Evolutionary conservation across 2,329 filamentous ascomycete species (phyloP).

Genomic region (Ophiostoma sp.): DNA sequence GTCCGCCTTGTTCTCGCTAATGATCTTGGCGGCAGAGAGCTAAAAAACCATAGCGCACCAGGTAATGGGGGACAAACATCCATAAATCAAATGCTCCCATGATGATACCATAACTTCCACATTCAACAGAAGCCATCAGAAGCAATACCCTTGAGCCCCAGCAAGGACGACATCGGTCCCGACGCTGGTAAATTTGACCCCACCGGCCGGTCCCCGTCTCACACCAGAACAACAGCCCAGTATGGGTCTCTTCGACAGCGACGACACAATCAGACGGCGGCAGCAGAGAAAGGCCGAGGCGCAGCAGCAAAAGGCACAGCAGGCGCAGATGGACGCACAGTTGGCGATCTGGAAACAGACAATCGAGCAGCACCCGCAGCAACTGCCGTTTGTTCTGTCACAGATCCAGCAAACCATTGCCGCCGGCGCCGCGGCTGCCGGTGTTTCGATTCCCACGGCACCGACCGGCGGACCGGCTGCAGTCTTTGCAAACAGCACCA

Average conservation of each 20-base stretch:
- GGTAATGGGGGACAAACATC: background rate
- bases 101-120: background rate
- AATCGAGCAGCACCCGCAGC: background rate
- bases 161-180: background rate
- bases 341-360: background rate
- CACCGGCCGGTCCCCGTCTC: background rate
- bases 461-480: background rate
- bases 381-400: background rate
- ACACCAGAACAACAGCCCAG: background rate
- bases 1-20: background rate
- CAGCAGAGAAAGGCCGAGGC: background rate
- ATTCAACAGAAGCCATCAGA: background rate
- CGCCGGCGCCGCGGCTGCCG: background rate
- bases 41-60: background rate
- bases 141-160: background rate
- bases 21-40: background rate
- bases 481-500: background rate
- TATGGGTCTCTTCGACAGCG: background rate
- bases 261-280: background rate
- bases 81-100: background rate
- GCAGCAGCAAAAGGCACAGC: background rate
- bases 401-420: background rate
- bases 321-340: background rate
- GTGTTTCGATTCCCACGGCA: background rate
- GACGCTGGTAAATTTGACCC: background rate